phyloP scores from a whole-genome alignment of 2,329 filamentous ascomycete genomes.

The Ascochyta viciae-villosae region DNA sequence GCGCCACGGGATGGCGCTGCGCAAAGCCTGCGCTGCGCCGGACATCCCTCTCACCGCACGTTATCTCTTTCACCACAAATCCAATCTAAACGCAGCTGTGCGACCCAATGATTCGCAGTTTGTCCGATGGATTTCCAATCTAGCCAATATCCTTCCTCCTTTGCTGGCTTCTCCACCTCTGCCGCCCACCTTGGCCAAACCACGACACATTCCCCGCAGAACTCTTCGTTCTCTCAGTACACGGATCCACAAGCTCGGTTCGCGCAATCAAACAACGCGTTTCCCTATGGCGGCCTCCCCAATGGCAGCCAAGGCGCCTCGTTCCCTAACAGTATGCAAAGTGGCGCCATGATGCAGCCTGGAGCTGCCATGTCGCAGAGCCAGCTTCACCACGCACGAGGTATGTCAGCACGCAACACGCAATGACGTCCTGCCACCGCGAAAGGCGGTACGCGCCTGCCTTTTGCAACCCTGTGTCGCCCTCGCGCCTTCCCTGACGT shows the following conservation, averaged over 20 bases:
- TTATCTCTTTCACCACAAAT: conserved; percentile 44
- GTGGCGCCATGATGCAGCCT: conserved; percentile 47
- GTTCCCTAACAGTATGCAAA: conserved; percentile 34
- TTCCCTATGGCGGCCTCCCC: conserved; percentile 39
- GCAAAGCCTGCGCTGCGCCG: conserved; percentile 12
- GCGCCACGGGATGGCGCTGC: conserved; percentile 7
- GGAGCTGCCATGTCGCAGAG: conserved; percentile 41
- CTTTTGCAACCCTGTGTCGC: conserved; percentile 20
- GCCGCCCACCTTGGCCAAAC: conserved; percentile 31
- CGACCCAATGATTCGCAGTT: conserved; percentile 48
- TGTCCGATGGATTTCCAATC: conserved; percentile 48
- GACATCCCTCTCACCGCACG: conserved; percentile 44
- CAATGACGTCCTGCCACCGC: conserved; percentile 28
- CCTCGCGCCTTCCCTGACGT: conserved; percentile 11
- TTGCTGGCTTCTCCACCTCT: conserved; percentile 41
- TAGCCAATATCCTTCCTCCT: conserved; percentile 41
- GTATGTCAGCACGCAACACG: conserved; percentile 38
- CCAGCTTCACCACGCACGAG: conserved; percentile 49
- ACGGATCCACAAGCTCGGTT: conserved; percentile 46
- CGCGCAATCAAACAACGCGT: conserved; percentile 42
- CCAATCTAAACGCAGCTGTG: conserved; percentile 49
- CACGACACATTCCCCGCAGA: conserved; percentile 42
- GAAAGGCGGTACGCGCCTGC: conserved; percentile 22
- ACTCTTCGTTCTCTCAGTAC: conserved; percentile 31
- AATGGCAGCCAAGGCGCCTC: conserved; percentile 43